These are phyloP conservation scores for Malus sylvestris DNA, from an alignment of 306 rosid genomes.

Conservation along the genomic window DNA sequence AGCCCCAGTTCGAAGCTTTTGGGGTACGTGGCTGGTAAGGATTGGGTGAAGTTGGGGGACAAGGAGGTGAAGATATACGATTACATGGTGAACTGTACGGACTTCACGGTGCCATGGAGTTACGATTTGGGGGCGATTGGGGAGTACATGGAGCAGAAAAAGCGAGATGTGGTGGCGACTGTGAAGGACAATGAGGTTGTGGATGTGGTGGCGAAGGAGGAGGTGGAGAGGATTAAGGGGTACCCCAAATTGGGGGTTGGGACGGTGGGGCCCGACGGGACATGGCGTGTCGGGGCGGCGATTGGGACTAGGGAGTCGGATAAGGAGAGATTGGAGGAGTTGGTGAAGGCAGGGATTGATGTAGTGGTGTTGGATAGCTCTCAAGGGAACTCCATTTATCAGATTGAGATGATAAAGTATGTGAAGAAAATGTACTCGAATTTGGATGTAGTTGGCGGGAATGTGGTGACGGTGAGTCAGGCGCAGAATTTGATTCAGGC, in stretches of 20 bases:
- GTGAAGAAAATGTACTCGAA: conserved; percentile 49
- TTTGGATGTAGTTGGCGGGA: conserved; percentile 89
- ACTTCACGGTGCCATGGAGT: conserved; percentile 38
- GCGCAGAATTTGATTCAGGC: conserved; percentile 85
- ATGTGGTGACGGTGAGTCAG: conserved; percentile 82
- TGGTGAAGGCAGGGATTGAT: conserved; percentile 76
- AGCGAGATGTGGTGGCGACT: conserved; percentile 34
- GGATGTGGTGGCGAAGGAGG: conserved; percentile 54
- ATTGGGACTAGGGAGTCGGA: conserved; percentile 79
- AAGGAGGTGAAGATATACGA: conserved; percentile 34
- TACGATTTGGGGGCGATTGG: conserved; percentile 34
- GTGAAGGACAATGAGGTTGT: conserved; percentile 43
- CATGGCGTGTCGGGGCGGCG: conserved; percentile 77
- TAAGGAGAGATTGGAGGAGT: conserved; percentile 66
- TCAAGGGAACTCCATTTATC: conserved; percentile 86
- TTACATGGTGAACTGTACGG: conserved; percentile 39
- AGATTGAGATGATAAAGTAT: conserved; percentile 79
- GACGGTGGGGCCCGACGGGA: conserved; percentile 62
- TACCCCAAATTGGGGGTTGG: conserved; percentile 62
- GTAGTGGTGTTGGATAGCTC: conserved; percentile 87
- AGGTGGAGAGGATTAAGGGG: conserved; percentile 57
- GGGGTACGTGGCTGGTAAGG: conserved; percentile 47
- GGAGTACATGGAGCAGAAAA: conserved; percentile 27
- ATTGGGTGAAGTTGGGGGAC: conserved; percentile 34
- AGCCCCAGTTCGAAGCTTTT: conserved; percentile 30